Evolutionary conservation across 2,329 filamentous ascomycete species (phyloP).

Genomic region (Parasarocladium wereldwijsianum): DNA sequence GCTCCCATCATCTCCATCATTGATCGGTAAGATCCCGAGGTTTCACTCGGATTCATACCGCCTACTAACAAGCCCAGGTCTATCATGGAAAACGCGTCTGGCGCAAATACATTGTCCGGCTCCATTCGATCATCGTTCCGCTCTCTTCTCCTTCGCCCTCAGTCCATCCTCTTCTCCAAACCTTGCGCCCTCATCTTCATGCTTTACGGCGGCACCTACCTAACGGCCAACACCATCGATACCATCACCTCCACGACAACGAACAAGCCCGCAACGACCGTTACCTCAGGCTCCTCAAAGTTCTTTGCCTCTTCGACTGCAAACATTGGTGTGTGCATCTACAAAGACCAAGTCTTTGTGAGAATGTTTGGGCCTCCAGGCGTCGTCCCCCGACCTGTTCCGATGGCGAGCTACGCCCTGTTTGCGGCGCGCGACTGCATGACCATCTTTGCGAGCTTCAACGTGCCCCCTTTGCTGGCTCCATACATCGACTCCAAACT

Average conservation of each 20-base stretch:
- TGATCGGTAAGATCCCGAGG: conserved; percentile 45
- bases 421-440: conserved; percentile 75
- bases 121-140: conserved; percentile 45
- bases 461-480: conserved; percentile 66
- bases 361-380: conserved; percentile 59
- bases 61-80: conserved; percentile 31
- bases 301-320: conserved; percentile 68
- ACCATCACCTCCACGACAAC: conserved; percentile 54
- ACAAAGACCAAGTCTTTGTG: conserved; percentile 81
- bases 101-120: conserved; percentile 40
- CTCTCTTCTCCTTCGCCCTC: conserved; percentile 43
- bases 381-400: conserved; percentile 39
- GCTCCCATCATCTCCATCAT: conserved; percentile 80
- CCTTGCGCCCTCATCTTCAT: conserved; percentile 56
- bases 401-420: conserved; percentile 56
- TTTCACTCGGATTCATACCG: no score
- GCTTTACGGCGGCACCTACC: conserved; percentile 79
- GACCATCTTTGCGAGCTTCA: conserved; percentile 87
- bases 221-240: conserved; percentile 78
- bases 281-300: conserved; percentile 64
- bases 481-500: conserved; percentile 47
- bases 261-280: conserved; percentile 39
- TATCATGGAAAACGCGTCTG: conserved; percentile 73
- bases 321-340: conserved; percentile 74
- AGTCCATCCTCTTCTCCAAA: conserved; percentile 44